phyloP scores from a whole-genome alignment of 768 basidiomycete species.

The Auricularia sp. region DNA sequence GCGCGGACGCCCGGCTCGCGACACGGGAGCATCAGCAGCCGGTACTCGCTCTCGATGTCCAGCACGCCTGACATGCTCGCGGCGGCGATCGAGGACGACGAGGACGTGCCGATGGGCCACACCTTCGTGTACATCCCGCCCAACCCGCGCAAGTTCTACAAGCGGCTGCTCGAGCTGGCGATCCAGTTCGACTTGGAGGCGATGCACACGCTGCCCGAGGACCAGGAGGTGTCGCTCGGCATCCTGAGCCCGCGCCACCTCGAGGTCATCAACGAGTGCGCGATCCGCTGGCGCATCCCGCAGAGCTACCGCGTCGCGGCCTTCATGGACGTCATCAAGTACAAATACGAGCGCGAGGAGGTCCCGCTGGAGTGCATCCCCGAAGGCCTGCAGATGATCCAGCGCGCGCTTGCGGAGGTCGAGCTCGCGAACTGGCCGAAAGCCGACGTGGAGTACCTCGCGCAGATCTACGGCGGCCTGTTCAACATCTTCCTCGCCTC shows the following conservation, averaged over 20 bases:
- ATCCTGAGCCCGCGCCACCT: slow-evolving; percentile 75
- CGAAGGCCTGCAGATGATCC: slow-evolving; percentile 70
- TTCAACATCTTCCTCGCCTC: slow-evolving; percentile 82
- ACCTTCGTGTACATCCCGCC: slow-evolving; percentile 87
- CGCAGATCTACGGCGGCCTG: slow-evolving; percentile 55
- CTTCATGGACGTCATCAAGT: slow-evolving; percentile 78
- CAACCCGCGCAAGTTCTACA: slow-evolving; percentile 77
- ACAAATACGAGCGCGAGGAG: slow-evolving; percentile 79
- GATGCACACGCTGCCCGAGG: slow-evolving; percentile 85
- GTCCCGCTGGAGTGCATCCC: slow-evolving; percentile 93
- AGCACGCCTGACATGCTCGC: slow-evolving; percentile 19
- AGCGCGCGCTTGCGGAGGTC: slow-evolving; percentile 59
- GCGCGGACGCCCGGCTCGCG: slow-evolving; percentile 29
- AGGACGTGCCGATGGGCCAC: slow-evolving; percentile 52
- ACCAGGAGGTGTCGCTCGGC: slow-evolving; percentile 89
- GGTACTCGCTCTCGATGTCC: slow-evolving; percentile 37
- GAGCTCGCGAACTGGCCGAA: slow-evolving; percentile 68
- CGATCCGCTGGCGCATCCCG: slow-evolving; percentile 79
- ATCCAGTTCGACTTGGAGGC: slow-evolving; percentile 77
- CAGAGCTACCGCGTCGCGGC: slow-evolving; percentile 66
- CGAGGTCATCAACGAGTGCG: slow-evolving; percentile 80
- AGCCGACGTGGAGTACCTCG: slow-evolving; percentile 68
- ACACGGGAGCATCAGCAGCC: slow-evolving; percentile 54
- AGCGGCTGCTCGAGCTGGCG: slow-evolving; percentile 71
- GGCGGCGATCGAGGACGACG: slow-evolving; percentile 42